These are phyloP conservation scores for Truncatella angustata DNA, from an alignment of 2,329 filamentous ascomycete species.

Conservation along the genomic window DNA sequence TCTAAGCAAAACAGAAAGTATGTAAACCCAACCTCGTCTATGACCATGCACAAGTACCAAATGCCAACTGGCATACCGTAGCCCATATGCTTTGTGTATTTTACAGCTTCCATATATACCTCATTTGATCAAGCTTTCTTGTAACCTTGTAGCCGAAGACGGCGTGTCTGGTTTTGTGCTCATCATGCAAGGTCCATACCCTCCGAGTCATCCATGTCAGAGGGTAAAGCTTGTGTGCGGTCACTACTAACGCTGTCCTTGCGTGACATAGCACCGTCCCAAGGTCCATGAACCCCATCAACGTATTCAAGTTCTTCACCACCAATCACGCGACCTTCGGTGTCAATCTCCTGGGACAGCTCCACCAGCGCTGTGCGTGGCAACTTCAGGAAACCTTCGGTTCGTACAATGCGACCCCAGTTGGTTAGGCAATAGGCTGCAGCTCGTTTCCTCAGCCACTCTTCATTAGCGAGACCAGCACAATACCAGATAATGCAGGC, in stretches of 20 bases:
- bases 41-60: not conserved
- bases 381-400: constrained; percentile 78
- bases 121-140: no score
- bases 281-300: constrained; percentile 47
- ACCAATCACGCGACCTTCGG: constrained; percentile 85
- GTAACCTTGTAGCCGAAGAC: no score
- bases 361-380: constrained; percentile 81
- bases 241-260: constrained; percentile 62
- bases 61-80: not conserved
- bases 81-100: not conserved
- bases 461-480: constrained; percentile 83
- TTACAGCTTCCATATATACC: no score
- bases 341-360: constrained; percentile 88
- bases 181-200: constrained; percentile 55
- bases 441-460: constrained; percentile 88
- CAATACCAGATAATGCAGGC: constrained; percentile 97
- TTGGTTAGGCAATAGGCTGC: constrained; percentile 87
- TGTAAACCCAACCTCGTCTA: not conserved
- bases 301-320: constrained; percentile 75
- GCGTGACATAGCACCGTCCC: constrained; percentile 38
- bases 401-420: constrained; percentile 92
- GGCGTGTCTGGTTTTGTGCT: not conserved
- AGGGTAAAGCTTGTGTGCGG: constrained; percentile 55
- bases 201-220: constrained; percentile 59
- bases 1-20: not conserved